These are phyloP conservation scores for Pachysandra terminalis DNA, from an alignment of 164 flowering plant species.

Conservation along the genomic window DNA sequence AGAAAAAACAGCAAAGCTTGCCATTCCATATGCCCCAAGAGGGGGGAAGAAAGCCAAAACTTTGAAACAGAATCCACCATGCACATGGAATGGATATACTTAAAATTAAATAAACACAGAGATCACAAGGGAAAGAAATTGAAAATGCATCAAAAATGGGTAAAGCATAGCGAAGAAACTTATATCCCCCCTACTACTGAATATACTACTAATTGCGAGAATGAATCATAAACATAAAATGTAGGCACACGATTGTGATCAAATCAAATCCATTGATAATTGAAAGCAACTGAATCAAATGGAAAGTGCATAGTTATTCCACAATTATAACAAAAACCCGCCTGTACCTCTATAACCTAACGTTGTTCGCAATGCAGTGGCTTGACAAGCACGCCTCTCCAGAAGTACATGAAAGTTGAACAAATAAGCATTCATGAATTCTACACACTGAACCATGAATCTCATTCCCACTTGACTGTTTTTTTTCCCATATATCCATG, in stretches of 20 bases:
- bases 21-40: too few species aligned
- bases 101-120: too few species aligned
- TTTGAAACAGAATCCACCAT: too few species aligned
- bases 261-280: background rate
- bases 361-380: background rate
- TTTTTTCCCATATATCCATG: background rate
- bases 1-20: too few species aligned
- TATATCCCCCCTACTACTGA: too few species aligned
- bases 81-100: too few species aligned
- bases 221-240: background rate
- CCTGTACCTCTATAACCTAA: background rate
- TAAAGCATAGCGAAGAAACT: too few species aligned
- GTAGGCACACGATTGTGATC: background rate
- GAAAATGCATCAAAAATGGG: too few species aligned
- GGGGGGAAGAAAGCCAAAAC: too few species aligned
- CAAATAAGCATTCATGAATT: background rate
- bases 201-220: too few species aligned
- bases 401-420: background rate
- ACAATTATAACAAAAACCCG: background rate
- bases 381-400: background rate
- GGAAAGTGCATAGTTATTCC: background rate
- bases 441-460: constrained; percentile 11
- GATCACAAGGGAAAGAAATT: too few species aligned
- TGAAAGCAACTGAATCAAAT: background rate
- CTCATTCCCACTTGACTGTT: constrained; percentile 2